A percentile compares a stretch with the other conserved stretches of the same genome.
These are phyloP conservation scores for Fusarium sp. DNA, from an alignment of 2,329 filamentous ascomycete species.

Conservation along the genomic window DNA sequence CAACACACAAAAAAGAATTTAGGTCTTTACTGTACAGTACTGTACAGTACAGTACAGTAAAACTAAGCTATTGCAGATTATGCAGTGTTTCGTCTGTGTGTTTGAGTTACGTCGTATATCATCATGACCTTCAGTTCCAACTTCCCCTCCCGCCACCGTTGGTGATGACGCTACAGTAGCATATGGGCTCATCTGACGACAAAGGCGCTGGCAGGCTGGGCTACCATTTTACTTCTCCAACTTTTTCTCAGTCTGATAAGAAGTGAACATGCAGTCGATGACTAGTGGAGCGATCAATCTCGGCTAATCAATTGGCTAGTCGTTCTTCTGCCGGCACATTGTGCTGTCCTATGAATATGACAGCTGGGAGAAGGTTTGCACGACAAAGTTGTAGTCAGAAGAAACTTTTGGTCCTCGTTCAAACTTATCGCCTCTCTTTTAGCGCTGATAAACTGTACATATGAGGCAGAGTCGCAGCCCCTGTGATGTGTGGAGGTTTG, in stretches of 20 bases:
- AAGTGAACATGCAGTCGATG: not conserved
- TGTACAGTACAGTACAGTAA: no score
- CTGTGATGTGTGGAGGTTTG: slow-evolving; percentile 22
- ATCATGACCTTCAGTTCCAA: slow-evolving; percentile 25
- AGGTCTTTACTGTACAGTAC: no score
- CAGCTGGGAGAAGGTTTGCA: not conserved
- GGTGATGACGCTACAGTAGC: slow-evolving; percentile 20
- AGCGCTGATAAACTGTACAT: slow-evolving; percentile 20
- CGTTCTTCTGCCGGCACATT: slow-evolving; percentile 12
- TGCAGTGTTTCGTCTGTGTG: slow-evolving; percentile 12
- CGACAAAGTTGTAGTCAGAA: slow-evolving; percentile 4
- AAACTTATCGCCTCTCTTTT: slow-evolving; percentile 13
- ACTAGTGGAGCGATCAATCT: slow-evolving; percentile 24
- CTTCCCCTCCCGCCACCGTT: slow-evolving; percentile 25
- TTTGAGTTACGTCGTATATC: slow-evolving; percentile 29
- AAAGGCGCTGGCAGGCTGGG: slow-evolving; percentile 11
- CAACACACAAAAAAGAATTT: not conserved
- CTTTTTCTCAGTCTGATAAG: not conserved
- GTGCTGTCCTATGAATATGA: not conserved
- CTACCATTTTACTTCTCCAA: not conserved
- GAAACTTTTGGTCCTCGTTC: slow-evolving; percentile 1
- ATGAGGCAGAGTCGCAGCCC: slow-evolving; percentile 21
- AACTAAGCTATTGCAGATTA: slow-evolving; percentile 14
- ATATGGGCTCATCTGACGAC: slow-evolving; percentile 35
- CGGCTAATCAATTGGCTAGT: slow-evolving; percentile 1